Conservation (phyloP, 129 eudicot species). For the Chrysanthemum lavandulifolium region DNA sequence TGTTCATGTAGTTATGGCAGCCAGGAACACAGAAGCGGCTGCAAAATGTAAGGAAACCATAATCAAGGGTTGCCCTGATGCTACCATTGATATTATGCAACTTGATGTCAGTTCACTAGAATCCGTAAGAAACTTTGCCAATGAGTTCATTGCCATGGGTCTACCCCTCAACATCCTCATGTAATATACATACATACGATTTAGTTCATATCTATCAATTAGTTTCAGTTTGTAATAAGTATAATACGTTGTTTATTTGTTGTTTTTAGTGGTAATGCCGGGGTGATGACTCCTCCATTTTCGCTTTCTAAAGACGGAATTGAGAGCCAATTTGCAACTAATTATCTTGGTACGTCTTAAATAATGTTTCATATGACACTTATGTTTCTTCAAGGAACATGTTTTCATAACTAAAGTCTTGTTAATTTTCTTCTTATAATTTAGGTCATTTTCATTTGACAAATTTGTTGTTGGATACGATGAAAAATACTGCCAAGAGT, state of each 20-base stretch:
- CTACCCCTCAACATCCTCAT: slow-evolving; percentile 82
- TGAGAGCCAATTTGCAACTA: slow-evolving; percentile 87
- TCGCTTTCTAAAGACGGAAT: slow-evolving; percentile 69
- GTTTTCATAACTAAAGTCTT: neutral
- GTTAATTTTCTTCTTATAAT: slow-evolving; percentile 7
- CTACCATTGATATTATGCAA: slow-evolving; percentile 89
- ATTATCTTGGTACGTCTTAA: slow-evolving; percentile 61
- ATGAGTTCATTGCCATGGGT: slow-evolving; percentile 58
- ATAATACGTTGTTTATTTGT: neutral
- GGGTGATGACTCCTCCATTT: slow-evolving; percentile 80
- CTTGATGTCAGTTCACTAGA: slow-evolving; percentile 80
- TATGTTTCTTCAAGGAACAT: neutral
- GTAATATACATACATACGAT: slow-evolving; percentile 40
- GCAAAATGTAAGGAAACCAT: slow-evolving; percentile 60
- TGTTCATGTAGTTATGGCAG: slow-evolving; percentile 92
- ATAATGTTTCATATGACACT: slow-evolving; percentile 3
- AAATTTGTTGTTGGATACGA: slow-evolving; percentile 73
- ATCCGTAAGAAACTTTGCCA: slow-evolving; percentile 72
- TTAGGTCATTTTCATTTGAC: slow-evolving; percentile 91
- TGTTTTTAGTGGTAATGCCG: slow-evolving; percentile 76
- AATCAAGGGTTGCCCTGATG: slow-evolving; percentile 52
- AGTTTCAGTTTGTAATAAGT: neutral
- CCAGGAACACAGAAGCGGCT: slow-evolving; percentile 69
- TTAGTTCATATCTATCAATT: neutral
- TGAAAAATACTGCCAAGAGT: slow-evolving; percentile 73